Conservation (phyloP, 768 basidiomycete genomes). For the Lactarius pseudohatsudake region DNA sequence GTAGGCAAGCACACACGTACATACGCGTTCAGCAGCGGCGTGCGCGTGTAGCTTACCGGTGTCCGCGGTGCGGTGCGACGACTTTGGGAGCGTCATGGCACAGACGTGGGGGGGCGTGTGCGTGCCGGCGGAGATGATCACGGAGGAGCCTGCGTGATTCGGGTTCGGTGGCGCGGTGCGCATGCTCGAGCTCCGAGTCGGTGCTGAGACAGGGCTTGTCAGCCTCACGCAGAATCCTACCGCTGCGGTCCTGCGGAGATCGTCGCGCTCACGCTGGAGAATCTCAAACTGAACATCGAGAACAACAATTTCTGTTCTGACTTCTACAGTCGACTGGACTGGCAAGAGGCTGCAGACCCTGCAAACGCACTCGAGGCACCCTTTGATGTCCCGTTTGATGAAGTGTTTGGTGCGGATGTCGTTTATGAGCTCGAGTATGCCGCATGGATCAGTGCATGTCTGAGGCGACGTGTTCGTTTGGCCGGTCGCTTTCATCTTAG, state of each 20-base stretch:
- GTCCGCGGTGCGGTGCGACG: conserved; percentile 64
- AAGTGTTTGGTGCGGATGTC: conserved; percentile 54
- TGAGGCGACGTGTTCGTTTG: conserved; percentile 39
- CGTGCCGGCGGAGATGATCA: conserved; percentile 73
- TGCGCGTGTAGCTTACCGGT: conserved; percentile 57
- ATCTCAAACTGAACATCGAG: conserved; percentile 46
- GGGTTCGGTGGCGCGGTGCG: conserved; percentile 41
- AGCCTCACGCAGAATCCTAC: conserved; percentile 42
- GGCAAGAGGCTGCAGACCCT: conserved; percentile 36
- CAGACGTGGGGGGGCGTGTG: conserved; percentile 90
- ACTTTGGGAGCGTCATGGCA: conserved; percentile 71
- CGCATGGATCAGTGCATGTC: conserved; percentile 45
- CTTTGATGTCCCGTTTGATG: conserved; percentile 44
- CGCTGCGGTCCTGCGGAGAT: conserved; percentile 30
- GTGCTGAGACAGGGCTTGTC: conserved; percentile 58
- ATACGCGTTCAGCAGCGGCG: conserved; percentile 45
- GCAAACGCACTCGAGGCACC: conserved; percentile 17
- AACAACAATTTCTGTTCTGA: conserved; percentile 42
- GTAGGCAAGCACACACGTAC: conserved; percentile 57
- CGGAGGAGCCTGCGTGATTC: conserved; percentile 53
- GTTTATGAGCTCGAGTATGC: conserved; percentile 53
- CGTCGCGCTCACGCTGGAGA: conserved; percentile 45
- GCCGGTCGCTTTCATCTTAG: conserved; percentile 64
- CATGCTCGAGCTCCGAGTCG: conserved; percentile 47
- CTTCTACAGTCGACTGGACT: conserved; percentile 38